A percentile compares a stretch with the other conserved stretches of the same genome.
Conservation (phyloP, 129 eudicot species). For the Saposhnikovia divaricata region DNA sequence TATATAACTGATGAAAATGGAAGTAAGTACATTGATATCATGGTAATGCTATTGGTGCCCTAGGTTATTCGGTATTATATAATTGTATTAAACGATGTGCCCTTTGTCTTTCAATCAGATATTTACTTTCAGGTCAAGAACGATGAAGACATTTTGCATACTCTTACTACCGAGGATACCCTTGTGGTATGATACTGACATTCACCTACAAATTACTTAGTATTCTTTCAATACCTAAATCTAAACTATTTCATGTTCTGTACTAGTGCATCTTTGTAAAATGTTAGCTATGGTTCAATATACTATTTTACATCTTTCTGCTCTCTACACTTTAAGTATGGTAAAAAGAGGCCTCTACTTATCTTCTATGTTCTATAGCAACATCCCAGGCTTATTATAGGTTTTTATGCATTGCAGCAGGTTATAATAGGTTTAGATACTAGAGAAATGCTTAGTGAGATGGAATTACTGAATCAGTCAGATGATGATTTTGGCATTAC, state of each 20-base stretch:
- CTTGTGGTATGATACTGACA: constrained; percentile 61
- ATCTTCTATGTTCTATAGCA: background rate
- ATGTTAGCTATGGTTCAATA: background rate
- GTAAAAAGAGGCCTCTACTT: constrained; percentile 9
- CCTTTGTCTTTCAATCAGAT: constrained; percentile 47
- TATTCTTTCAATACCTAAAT: background rate
- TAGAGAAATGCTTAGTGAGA: constrained; percentile 71
- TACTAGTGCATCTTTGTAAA: background rate
- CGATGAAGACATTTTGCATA: constrained; percentile 79
- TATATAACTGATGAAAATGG: constrained; percentile 93
- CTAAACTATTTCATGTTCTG: background rate
- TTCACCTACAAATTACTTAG: background rate
- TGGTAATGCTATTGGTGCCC: background rate
- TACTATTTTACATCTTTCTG: background rate
- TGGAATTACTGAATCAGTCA: constrained; percentile 59
- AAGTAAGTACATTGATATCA: constrained; percentile 40
- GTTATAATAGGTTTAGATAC: constrained; percentile 90
- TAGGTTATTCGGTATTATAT: background rate
- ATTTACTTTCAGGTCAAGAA: constrained; percentile 90
- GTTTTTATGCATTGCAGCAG: constrained; percentile 65
- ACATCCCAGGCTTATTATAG: constrained; percentile 16
- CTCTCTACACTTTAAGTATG: background rate
- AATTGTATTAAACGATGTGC: background rate
- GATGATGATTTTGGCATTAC: constrained; percentile 56
- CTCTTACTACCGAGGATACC: constrained; percentile 64